Percentiles rank a stretch among this genome's conserved stretches.
Conservation (phyloP, 2,329 filamentous ascomycete genomes). For the Neofusicoccum cordaticola region DNA sequence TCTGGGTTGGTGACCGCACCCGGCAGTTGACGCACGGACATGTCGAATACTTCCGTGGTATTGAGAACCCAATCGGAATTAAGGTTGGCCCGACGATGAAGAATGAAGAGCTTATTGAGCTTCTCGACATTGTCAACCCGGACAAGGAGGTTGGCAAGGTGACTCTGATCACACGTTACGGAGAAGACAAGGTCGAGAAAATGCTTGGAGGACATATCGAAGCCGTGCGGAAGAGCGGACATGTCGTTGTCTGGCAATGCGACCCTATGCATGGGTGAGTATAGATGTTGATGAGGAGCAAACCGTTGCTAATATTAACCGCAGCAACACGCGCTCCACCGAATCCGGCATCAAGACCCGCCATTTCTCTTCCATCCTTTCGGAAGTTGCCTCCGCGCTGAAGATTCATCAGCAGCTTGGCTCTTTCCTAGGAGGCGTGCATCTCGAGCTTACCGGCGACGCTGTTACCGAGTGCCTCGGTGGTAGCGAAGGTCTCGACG, state of each 20-base stretch:
- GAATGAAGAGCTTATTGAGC: constrained; percentile 67
- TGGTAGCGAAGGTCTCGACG: constrained; percentile 79
- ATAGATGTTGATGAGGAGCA: not conserved
- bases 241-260: constrained; percentile 90
- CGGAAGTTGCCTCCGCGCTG: constrained; percentile 79
- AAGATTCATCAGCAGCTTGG: constrained; percentile 78
- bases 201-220: constrained; percentile 84
- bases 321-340: constrained; percentile 61
- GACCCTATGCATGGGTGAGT: constrained; percentile 90
- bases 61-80: constrained; percentile 93
- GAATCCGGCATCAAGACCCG: constrained; percentile 84
- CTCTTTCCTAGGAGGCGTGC: constrained; percentile 88
- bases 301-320: not conserved
- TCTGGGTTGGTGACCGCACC: constrained; percentile 98
- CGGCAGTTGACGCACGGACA: constrained; percentile 90
- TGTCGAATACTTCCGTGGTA: constrained; percentile 94
- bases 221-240: constrained; percentile 76
- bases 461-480: constrained; percentile 95
- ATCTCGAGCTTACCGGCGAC: constrained; percentile 92
- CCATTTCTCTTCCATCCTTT: constrained; percentile 84
- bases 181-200: constrained; percentile 69
- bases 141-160: constrained; percentile 81
- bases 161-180: constrained; percentile 94
- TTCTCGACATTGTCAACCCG: constrained; percentile 87
- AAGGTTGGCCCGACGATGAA: constrained; percentile 91